Base-by-base conservation (phyloP, 208 protist genomes). In the Trypanosoma platydactyli region DNA sequence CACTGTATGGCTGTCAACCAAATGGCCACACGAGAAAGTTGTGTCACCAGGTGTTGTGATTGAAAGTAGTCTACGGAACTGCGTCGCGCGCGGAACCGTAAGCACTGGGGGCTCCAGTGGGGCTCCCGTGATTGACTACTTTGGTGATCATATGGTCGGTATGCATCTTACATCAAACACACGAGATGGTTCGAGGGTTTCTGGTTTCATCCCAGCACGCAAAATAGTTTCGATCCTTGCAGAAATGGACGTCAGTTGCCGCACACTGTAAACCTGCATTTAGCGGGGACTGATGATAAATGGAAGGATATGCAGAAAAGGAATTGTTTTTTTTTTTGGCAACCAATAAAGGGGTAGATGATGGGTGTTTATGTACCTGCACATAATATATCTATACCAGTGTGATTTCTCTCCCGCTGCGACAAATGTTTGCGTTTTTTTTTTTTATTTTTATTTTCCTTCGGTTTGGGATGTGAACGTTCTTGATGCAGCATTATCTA, bases 151-250 rank as follows among this genome's bases (percentile, higher is more conserved):
- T 61, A 64, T 95, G 20, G 89, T 95, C 7, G 89, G 89, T 2
- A 73, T 95, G 25, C 89, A 95, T 56, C 71, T 95, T 24, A 89
- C 81, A 3, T 92, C 86, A 30, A 92, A 95, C 65, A 95, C 82
- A 24, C 71, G 75, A 5, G 73, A 91, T 33, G 89, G 86, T 12
- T 95, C 89, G 0, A 76, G 89, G 18, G 86, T 95, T 0, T 91
- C 84, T 5, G 86, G 82, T 2, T 95, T 92, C 57, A 44, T 95
- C 5, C 84, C 82, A 1, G 67, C 89, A 7, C 86, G 89, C 18
- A 89, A 86, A 61, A 69, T 95, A 24, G 69, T 95, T 2, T 64
- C 76, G 0, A 24, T 95, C 44, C 59, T 95, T 51, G 69, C 82
- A 0, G 89, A 95, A 62, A 89, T 91, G 84, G 77, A 69, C 30